A percentile compares a stretch with the other conserved stretches of the same genome.
Conservation (phyloP, 805 yeast genomes). For the Alloascoidea hylecoeti region DNA sequence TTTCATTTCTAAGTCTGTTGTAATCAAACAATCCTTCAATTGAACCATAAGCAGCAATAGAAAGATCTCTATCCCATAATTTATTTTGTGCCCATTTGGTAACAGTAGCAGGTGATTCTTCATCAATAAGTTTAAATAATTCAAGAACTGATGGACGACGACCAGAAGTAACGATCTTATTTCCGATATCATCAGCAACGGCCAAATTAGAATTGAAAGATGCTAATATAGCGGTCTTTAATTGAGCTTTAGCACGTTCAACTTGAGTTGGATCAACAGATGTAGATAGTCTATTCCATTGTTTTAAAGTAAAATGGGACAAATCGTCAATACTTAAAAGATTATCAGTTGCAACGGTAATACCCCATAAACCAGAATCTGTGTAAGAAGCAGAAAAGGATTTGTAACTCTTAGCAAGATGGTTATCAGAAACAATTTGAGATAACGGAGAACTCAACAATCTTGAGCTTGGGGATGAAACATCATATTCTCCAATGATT, state of each 20-base stretch:
- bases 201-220: slow-evolving; percentile 32
- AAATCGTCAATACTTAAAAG: slow-evolving; percentile 55
- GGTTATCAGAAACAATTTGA: slow-evolving; percentile 55
- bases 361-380: slow-evolving; percentile 79
- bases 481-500: slow-evolving; percentile 40
- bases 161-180: slow-evolving; percentile 44
- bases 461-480: slow-evolving; percentile 38
- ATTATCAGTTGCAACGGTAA: slow-evolving; percentile 50
- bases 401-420: slow-evolving; percentile 53
- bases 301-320: slow-evolving; percentile 67
- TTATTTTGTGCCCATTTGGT: slow-evolving; percentile 62
- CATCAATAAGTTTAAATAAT: slow-evolving; percentile 47
- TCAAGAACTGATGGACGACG: slow-evolving; percentile 47
- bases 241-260: slow-evolving; percentile 59
- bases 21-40: slow-evolving; percentile 77
- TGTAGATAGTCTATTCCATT: slow-evolving; percentile 76
- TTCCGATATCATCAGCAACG: slow-evolving; percentile 43
- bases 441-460: slow-evolving; percentile 58
- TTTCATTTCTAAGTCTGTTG: slow-evolving; percentile 76
- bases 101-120: slow-evolving; percentile 42
- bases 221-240: slow-evolving; percentile 48
- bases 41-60: slow-evolving; percentile 74
- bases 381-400: slow-evolving; percentile 65
- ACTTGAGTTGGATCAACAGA: slow-evolving; percentile 69
- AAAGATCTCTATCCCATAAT: slow-evolving; percentile 79